Evolutionary conservation across 257 asterid genomes (phyloP).

Genomic region (Solanum verrucosum): DNA sequence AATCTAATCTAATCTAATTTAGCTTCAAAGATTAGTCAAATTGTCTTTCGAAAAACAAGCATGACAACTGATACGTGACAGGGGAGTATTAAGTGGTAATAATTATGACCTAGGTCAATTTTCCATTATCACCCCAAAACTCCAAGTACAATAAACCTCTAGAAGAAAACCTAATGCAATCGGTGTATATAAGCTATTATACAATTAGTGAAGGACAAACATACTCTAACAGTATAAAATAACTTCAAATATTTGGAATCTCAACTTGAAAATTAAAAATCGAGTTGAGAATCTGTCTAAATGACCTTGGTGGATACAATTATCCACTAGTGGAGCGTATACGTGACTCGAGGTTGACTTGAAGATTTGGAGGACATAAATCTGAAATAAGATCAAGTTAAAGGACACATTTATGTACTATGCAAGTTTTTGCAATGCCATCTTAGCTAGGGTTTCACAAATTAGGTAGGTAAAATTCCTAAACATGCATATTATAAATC

Average conservation of each 20-base stretch:
- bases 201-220: background rate
- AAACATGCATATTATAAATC: background rate
- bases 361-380: background rate
- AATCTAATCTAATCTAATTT: background rate
- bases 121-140: background rate
- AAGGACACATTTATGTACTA: background rate
- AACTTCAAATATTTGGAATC: background rate
- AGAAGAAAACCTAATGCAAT: background rate
- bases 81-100: background rate
- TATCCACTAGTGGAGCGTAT: background rate
- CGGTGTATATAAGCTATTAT: background rate
- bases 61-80: background rate
- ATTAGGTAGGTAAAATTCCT: background rate
- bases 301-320: background rate
- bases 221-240: background rate
- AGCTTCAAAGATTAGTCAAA: background rate
- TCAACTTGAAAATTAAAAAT: background rate
- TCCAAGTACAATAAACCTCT: background rate
- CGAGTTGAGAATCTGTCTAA: background rate
- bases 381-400: background rate
- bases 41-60: background rate
- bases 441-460: background rate
- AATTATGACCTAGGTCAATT: background rate
- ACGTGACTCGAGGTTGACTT: background rate
- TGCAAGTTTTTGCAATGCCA: background rate